Conservation (phyloP, 495 filamentous ascomycete genomes). For the Neurospora discreta region DNA sequence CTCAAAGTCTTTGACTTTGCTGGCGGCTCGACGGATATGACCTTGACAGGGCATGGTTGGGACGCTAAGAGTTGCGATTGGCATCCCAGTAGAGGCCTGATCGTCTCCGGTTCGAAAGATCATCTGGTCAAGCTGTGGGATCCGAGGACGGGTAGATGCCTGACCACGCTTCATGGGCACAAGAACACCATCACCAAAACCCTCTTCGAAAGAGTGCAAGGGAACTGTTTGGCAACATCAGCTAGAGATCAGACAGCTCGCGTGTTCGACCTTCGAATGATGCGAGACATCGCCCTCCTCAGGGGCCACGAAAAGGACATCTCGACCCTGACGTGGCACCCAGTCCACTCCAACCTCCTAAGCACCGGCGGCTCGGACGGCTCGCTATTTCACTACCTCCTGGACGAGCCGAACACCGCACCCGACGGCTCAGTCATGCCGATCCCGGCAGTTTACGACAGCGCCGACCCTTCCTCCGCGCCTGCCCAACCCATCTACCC, state of each 20-base stretch:
- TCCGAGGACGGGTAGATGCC: conserved; percentile 73
- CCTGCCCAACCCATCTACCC: conserved; percentile 81
- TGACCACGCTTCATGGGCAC: conserved; percentile 93
- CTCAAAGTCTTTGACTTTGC: conserved; percentile 96
- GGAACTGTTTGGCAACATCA: conserved; percentile 77
- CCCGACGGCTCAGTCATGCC: conserved; percentile 59
- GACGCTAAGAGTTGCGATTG: conserved; percentile 93
- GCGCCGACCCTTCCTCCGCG: conserved; percentile 60
- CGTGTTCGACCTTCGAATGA: conserved; percentile 92
- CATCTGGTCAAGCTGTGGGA: conserved; percentile 98
- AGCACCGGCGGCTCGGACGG: conserved; percentile 86
- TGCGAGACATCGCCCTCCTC: conserved; percentile 89
- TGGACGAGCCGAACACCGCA: conserved; percentile 83
- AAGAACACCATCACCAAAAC: conserved; percentile 92
- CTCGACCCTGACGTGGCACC: conserved; percentile 88
- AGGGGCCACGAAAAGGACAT: conserved; percentile 92
- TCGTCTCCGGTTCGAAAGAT: conserved; percentile 96
- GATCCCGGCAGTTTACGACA: conserved; percentile 46
- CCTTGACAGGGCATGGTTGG: conserved; percentile 84
- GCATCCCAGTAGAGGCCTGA: conserved; percentile 89
- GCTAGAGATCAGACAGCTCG: conserved; percentile 85
- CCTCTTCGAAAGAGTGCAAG: conserved; percentile 71
- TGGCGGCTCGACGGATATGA: conserved; percentile 66
- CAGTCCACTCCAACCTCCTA: conserved; percentile 76
- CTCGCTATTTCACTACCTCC: conserved; percentile 78